Evolutionary conservation across 129 eudicot species (phyloP), one percentile per base, ranked within the genome.

Genomic region (Ambrosia artemisiifolia): DNA sequence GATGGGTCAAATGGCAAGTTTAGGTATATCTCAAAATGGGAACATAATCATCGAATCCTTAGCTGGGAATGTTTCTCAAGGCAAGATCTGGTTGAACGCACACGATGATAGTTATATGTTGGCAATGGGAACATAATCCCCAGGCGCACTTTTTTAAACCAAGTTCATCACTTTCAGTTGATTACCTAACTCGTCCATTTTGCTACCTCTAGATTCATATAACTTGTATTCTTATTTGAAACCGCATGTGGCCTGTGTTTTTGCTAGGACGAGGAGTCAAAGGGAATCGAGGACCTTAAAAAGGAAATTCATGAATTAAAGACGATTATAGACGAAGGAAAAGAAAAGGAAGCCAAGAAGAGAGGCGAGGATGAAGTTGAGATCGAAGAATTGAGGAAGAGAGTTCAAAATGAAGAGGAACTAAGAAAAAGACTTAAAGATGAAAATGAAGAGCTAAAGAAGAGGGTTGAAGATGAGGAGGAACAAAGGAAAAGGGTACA

Each of bases 181-280:
- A 53, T 38, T 53, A 9, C 19, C 13, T 3, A 54, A 11, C 51
- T 70, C 34, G 24, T 36, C 42, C 11, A 28, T 43, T 20, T 71
- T 57, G 28, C 55, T 33, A 63, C 16, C 28, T n/a, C 5, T 35
- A 11, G 2, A n/a, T 54, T 71, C 7, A 11, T 62, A 35, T 17
- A 8, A 30, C 1, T 40, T 65, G 28, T 55, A 57, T 71, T 42
- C 20, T 66, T 67, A 16, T 33, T 44, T 49, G 11, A 17, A 33
- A 61, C 8, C 61, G 53, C 48, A 10, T 36, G 2, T 66, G 64
- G 62, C 38, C 24, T 73, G 63, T 65, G 75, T 74, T 35, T 81
- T 13, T 81, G 75, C 65, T 61, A 84, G 83, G 86, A 63, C 19
- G 83, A 82, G 44, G 77, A 78, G 46, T 70, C 71, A 17, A 42